Conservation (phyloP, 2,329 filamentous ascomycete genomes). For the Akanthomyces lecanii region DNA sequence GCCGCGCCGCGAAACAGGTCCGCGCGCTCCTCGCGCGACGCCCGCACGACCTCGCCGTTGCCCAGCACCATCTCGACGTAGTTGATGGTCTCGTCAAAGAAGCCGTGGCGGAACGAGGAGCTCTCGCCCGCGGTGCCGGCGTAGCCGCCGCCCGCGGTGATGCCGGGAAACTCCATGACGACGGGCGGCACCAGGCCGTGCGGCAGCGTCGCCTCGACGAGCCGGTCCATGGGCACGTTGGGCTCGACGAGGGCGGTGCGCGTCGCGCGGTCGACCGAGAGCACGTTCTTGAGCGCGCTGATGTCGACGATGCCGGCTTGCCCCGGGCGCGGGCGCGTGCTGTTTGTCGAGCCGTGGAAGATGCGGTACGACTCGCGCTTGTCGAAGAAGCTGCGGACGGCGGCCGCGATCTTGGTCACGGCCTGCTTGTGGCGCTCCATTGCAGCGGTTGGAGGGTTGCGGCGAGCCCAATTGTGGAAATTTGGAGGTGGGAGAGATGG, state of each 20-base stretch:
- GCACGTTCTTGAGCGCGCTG: constrained; percentile 57
- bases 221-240: constrained; percentile 69
- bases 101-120: constrained; percentile 65
- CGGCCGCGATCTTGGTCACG: constrained; percentile 43
- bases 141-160: constrained; percentile 68
- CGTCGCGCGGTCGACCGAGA: constrained; percentile 53
- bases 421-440: constrained; percentile 50
- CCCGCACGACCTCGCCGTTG: constrained; percentile 58
- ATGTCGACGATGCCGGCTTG: constrained; percentile 54
- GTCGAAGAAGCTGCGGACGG: constrained; percentile 46
- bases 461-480: neutral
- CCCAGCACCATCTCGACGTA: constrained; percentile 66
- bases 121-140: constrained; percentile 69
- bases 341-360: constrained; percentile 74
- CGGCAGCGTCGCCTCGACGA: constrained; percentile 62
- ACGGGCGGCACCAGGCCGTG: constrained; percentile 65
- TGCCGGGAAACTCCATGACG: constrained; percentile 73
- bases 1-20: constrained; percentile 65
- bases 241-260: constrained; percentile 67
- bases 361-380: constrained; percentile 62
- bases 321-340: constrained; percentile 51
- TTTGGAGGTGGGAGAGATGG: neutral
- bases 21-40: constrained; percentile 36
- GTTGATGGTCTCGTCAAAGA: constrained; percentile 63
- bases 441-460: neutral